Evolutionary conservation across 2,329 filamentous ascomycete genomes (phyloP).

Genomic region (Dothidotthia symphoricarpi): DNA sequence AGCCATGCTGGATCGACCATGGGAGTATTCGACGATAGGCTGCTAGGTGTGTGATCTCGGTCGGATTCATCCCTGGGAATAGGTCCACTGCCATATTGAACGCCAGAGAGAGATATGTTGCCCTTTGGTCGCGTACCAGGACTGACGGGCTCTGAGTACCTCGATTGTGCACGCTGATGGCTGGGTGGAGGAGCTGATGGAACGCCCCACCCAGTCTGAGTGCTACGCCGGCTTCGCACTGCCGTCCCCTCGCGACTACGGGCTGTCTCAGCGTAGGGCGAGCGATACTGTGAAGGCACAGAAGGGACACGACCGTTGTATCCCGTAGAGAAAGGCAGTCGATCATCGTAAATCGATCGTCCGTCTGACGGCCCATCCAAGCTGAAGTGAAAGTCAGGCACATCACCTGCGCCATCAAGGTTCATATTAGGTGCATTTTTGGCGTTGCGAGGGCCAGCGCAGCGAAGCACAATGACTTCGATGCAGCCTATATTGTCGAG

Average conservation of each 20-base stretch:
- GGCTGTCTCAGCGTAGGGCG: slow-evolving; percentile 16
- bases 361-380: slow-evolving; percentile 12
- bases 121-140: slow-evolving; percentile 6
- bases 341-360: slow-evolving; percentile 19
- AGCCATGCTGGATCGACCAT: slow-evolving; percentile 16
- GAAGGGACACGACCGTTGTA: slow-evolving; percentile 5
- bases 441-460: slow-evolving; percentile 29
- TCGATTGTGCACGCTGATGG: slow-evolving; percentile 3
- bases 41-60: not conserved
- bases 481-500: slow-evolving; percentile 48
- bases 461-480: slow-evolving; percentile 50
- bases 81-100: slow-evolving; percentile 32
- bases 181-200: not conserved
- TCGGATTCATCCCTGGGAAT: slow-evolving; percentile 11
- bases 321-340: slow-evolving; percentile 1
- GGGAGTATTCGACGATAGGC: not conserved
- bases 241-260: slow-evolving; percentile 7
- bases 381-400: slow-evolving; percentile 11
- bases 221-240: slow-evolving; percentile 1
- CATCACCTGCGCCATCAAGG: slow-evolving; percentile 30
- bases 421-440: slow-evolving; percentile 23
- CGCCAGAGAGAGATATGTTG: slow-evolving; percentile 9
- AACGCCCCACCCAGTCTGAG: not conserved
- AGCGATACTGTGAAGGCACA: slow-evolving; percentile 5
- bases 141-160: slow-evolving; percentile 11